Percentiles rank a stretch among this genome's conserved stretches.
phyloP scores from a whole-genome alignment of 2,329 filamentous ascomycete genomes.

The Coleophoma crateriformis region DNA sequence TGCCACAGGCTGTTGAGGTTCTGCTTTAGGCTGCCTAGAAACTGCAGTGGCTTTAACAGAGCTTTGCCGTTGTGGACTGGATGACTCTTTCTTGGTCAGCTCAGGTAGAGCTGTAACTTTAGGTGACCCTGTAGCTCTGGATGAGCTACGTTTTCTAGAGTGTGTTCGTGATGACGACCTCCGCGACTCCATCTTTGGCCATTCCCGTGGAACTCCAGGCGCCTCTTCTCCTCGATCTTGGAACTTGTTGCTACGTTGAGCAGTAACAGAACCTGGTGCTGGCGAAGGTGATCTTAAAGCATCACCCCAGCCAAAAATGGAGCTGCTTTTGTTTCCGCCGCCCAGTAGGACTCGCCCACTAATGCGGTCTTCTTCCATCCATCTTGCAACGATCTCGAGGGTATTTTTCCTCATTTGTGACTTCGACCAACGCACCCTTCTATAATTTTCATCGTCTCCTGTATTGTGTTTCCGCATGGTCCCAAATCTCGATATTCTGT shows the following conservation, averaged over 20 bases:
- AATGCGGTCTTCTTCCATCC: constrained; percentile 61
- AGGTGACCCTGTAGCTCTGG: constrained; percentile 5
- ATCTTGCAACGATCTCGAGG: constrained; percentile 53
- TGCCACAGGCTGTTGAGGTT: constrained; percentile 7
- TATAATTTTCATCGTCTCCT: constrained; percentile 55
- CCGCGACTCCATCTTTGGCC: constrained; percentile 12
- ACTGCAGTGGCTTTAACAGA: no score
- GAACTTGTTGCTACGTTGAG: constrained; percentile 11
- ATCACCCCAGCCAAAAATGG: constrained; percentile 56
- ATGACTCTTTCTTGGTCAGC: background rate
- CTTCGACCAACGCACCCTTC: constrained; percentile 50
- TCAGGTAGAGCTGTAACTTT: background rate
- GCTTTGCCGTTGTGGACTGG: no score
- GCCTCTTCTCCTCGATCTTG: constrained; percentile 3
- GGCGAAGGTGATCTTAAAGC: constrained; percentile 43
- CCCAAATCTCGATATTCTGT: constrained; percentile 55
- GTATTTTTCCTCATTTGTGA: constrained; percentile 48
- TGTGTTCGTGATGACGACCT: background rate
- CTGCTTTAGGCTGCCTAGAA: constrained; percentile 3
- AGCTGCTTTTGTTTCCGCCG: constrained; percentile 38
- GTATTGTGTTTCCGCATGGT: constrained; percentile 50
- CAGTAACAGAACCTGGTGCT: constrained; percentile 28
- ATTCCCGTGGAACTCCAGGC: constrained; percentile 19
- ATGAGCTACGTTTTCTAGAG: constrained; percentile 13
- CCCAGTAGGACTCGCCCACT: constrained; percentile 43